phyloP scores from a whole-genome alignment of 176 grass and related monocot genomes.

The Carex scoparia region DNA sequence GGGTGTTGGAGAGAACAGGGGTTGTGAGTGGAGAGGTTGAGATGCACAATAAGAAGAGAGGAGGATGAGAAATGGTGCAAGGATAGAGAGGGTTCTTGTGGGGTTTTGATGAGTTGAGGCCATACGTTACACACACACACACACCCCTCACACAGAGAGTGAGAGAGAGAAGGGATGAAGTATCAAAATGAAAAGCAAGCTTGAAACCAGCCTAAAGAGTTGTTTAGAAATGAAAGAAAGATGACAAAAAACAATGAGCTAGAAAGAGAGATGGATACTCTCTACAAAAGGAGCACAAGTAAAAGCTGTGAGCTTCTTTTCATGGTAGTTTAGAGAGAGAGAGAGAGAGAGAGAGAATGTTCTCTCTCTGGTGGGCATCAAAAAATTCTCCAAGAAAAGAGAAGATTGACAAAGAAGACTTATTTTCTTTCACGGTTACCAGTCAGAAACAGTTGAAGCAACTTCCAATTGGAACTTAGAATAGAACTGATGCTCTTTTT shows the following conservation, averaged over 20 bases:
- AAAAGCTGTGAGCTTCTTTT: conserved; percentile 13
- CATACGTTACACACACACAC: neutral
- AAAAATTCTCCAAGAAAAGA: conserved; percentile 8
- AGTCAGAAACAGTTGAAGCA: neutral
- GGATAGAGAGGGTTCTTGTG: conserved; percentile 49
- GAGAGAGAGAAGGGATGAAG: neutral
- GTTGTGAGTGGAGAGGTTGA: conserved; percentile 21
- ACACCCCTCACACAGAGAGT: neutral
- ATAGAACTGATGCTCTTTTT: conserved; percentile 14
- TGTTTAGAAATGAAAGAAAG: conserved; percentile 19
- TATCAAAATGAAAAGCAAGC: conserved; percentile 12
- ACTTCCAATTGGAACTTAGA: conserved; percentile 18
- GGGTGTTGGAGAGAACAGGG: conserved; percentile 30
- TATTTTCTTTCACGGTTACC: neutral
- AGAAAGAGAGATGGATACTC: neutral
- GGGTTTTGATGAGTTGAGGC: conserved; percentile 41
- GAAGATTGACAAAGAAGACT: conserved; percentile 17
- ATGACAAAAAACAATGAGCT: conserved; percentile 3
- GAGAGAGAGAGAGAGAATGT: neutral
- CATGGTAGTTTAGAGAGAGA: conserved; percentile 16
- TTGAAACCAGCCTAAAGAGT: conserved; percentile 14
- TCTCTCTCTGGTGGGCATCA: neutral
- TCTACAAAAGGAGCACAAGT: neutral
- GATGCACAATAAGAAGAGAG: conserved; percentile 29
- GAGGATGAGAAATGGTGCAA: conserved; percentile 15